Evolutionary conservation across 495 filamentous ascomycete species (phyloP).

Genomic region (Xylaria venustula): DNA sequence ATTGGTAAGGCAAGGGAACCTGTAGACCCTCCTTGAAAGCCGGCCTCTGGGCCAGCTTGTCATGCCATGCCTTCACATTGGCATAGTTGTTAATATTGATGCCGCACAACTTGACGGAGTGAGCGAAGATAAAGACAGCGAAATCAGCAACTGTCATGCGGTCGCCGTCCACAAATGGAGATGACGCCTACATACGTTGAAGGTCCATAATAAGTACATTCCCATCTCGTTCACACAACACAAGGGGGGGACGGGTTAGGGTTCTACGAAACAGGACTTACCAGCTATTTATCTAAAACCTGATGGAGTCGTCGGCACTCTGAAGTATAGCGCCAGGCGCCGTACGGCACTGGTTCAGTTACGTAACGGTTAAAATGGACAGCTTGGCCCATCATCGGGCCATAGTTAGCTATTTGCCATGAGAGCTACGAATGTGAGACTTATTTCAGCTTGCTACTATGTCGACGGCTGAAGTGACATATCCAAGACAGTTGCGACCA

Average conservation of each 20-base stretch:
- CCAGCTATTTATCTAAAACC: conserved; percentile 16
- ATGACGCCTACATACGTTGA: background rate
- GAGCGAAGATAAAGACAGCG: conserved; percentile 15
- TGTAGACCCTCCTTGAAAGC: conserved; percentile 66
- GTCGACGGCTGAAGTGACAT: background rate
- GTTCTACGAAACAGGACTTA: conserved; percentile 5
- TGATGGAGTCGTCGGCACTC: conserved; percentile 14
- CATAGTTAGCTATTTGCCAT: conserved; percentile 18
- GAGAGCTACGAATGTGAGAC: conserved; percentile 9
- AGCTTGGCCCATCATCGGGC: conserved; percentile 19
- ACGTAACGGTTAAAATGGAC: conserved; percentile 13
- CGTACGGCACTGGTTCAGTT: conserved; percentile 1
- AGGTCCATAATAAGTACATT: background rate
- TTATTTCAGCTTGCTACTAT: background rate
- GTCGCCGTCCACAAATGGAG: conserved; percentile 14
- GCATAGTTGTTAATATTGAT: conserved; percentile 72
- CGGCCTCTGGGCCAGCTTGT: conserved; percentile 56
- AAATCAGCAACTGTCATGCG: conserved; percentile 16
- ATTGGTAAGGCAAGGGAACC: conserved; percentile 48
- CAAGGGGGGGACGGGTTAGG: background rate
- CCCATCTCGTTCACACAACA: background rate
- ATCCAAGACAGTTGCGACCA: conserved; percentile 21
- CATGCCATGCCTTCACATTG: conserved; percentile 57
- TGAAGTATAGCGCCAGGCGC: conserved; percentile 10
- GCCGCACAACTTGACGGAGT: conserved; percentile 32